These are phyloP conservation scores for Talaromyces wortmannii DNA, from an alignment of 495 filamentous ascomycete genomes.

Conservation along the genomic window DNA sequence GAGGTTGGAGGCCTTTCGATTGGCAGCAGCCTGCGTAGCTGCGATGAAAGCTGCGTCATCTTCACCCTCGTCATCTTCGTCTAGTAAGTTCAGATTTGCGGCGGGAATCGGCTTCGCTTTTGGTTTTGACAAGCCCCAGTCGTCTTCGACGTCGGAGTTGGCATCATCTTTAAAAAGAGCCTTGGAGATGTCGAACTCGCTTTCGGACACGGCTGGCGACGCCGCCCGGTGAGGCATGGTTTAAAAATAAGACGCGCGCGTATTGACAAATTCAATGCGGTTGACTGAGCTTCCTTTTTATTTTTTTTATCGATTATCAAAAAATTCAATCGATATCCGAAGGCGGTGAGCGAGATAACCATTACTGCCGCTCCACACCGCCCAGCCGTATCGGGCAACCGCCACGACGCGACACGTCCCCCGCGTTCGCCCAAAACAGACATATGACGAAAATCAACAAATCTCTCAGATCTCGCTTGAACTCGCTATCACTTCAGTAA, in stretches of 20 bases:
- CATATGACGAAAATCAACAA: background rate
- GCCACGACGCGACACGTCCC: slow-evolving; percentile 31
- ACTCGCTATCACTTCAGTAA: background rate
- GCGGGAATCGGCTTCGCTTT: slow-evolving; percentile 17
- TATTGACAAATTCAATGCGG: no score
- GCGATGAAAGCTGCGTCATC: slow-evolving; percentile 88
- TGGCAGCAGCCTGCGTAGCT: slow-evolving; percentile 71
- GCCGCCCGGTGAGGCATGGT: slow-evolving; percentile 53
- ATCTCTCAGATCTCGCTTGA: background rate
- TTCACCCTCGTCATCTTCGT: slow-evolving; percentile 49
- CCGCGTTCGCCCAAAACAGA: slow-evolving; percentile 20
- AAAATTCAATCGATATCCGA: slow-evolving; percentile 12
- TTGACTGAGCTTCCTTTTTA: background rate
- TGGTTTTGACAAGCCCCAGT: slow-evolving; percentile 4
- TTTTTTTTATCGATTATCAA: slow-evolving; percentile 19
- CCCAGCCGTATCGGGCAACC: slow-evolving; percentile 22
- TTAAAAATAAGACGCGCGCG: background rate
- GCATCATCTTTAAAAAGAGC: slow-evolving; percentile 62
- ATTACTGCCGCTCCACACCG: slow-evolving; percentile 7
- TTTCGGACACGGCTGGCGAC: slow-evolving; percentile 84
- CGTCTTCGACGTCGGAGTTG: slow-evolving; percentile 39
- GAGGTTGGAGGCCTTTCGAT: slow-evolving; percentile 72
- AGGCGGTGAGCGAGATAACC: slow-evolving; percentile 32
- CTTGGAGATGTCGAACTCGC: slow-evolving; percentile 81
- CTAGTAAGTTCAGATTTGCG: slow-evolving; percentile 40